These are phyloP conservation scores for Penicillium rolfsii DNA, from an alignment of 2,329 filamentous ascomycete species.

Conservation along the genomic window DNA sequence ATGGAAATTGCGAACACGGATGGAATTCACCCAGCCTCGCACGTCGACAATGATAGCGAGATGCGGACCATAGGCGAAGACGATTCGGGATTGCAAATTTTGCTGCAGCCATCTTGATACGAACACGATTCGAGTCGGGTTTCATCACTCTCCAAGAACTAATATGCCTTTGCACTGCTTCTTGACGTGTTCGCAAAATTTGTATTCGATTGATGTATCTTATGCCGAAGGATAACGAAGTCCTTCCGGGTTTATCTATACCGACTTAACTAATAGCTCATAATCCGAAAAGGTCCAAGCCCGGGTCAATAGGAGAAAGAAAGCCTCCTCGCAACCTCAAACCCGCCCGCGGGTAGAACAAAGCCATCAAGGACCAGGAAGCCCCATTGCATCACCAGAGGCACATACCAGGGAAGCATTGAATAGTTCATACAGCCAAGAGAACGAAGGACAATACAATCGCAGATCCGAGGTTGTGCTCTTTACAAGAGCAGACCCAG, in stretches of 20 bases:
- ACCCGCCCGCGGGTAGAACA: neutral
- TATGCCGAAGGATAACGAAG: conserved; percentile 25
- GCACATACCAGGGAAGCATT: neutral
- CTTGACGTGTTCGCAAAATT: too few relatives aligned
- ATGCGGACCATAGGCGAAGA: too few relatives aligned
- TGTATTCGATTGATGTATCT: neutral
- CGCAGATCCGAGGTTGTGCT: neutral
- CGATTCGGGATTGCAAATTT: too few relatives aligned
- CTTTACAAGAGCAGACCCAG: conserved; percentile 26
- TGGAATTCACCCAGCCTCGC: too few relatives aligned
- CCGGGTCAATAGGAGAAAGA: neutral
- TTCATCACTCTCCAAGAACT: too few relatives aligned
- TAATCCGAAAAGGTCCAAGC: conserved; percentile 5
- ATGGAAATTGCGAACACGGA: too few relatives aligned
- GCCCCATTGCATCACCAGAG: neutral
- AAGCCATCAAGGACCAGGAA: neutral
- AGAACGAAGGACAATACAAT: neutral
- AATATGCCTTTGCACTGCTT: too few relatives aligned
- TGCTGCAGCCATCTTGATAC: too few relatives aligned
- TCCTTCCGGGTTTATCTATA: conserved; percentile 21
- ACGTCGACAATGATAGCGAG: too few relatives aligned
- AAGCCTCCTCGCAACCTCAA: neutral
- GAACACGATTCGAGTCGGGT: too few relatives aligned
- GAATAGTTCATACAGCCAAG: conserved; percentile 9
- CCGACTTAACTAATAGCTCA: conserved; percentile 4